Evolutionary conservation across 306 rosid genomes (phyloP).

Genomic region (Vicia sativa): DNA sequence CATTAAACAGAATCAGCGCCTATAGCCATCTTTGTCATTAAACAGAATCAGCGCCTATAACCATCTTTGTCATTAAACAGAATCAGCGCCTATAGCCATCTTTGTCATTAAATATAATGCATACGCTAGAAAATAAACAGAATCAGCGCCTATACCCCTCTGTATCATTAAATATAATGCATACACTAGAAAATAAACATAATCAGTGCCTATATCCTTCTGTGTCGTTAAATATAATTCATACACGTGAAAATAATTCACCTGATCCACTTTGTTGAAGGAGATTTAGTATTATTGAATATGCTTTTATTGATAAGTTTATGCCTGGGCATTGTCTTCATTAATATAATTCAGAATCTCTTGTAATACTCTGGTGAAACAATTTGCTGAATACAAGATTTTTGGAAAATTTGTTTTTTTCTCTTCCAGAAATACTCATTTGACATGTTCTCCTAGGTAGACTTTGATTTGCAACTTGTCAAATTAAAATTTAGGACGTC

Average conservation of each 20-base stretch:
- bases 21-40: background rate
- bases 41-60: too few species aligned
- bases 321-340: background rate
- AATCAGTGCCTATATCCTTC: background rate
- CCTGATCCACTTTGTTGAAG: conserved; percentile 10
- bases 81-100: too few species aligned
- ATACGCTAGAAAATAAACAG: too few species aligned
- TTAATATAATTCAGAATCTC: background rate
- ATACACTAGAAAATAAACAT: too few species aligned
- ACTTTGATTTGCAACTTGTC: background rate
- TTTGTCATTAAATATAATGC: too few species aligned
- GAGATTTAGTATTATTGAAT: conserved; percentile 6
- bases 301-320: conserved; percentile 5
- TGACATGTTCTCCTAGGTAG: conserved; percentile 6
- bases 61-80: too few species aligned
- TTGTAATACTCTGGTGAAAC: background rate
- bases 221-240: conserved; percentile 1
- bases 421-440: conserved; percentile 5
- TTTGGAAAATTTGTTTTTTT: background rate
- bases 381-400: conserved; percentile 19
- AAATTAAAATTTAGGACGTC: conserved; percentile 8
- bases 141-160: too few species aligned
- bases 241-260: background rate
- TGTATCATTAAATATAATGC: too few species aligned
- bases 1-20: background rate